Evolutionary conservation across 2,329 filamentous ascomycete species (phyloP), one percentile per base, ranked within the genome.

Genomic region (Fonsecaea multimorphosa): DNA sequence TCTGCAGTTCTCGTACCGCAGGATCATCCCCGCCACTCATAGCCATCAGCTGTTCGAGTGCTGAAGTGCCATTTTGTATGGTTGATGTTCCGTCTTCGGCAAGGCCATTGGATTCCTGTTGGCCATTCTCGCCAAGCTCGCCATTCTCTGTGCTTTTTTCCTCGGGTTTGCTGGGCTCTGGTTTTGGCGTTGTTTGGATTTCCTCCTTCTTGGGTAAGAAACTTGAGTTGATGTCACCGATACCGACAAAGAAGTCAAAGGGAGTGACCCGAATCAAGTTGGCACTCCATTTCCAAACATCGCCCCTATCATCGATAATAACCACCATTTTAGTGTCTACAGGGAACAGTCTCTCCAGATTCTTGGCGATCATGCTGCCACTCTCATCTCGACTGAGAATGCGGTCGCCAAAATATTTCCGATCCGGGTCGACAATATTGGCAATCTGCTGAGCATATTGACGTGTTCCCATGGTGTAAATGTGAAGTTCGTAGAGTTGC

Each of bases 261-360:
- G 94, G 92, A 1, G 89, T 89, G 36, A 99, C 95, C 76, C 96
- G 97, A 80, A 99, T 92, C 38, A 99, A 85, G 74, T 99, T 97
- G 4, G 91, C 87, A 72, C 91, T 90, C 84, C 97, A 98, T 71
- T 89, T 87, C 95, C 95, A 99, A 7, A 99, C 94, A 76, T 99
- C 95, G 60, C 92, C 92, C 71, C 95, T 87, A 78, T 99, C 95
- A 76, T 99, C 95, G 70, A 99, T 99, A 73, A 99, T 97, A 65
- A 97, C 93, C 0, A 97, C 96, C 95, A 99, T 99, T 78, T 96
- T 94, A 5, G 94, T 98, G 78, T 96, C 96, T 66, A 97, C 92
- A 4, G 96, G 95, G 77, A 99, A 99, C 14, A 99, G 80, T 7
- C 95, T 87, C 75, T 95, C 91, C 32, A 99, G 82, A 71, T 89